Conservation (phyloP, 1,139 yeast species). For the Torulaspora pretoriensis region DNA sequence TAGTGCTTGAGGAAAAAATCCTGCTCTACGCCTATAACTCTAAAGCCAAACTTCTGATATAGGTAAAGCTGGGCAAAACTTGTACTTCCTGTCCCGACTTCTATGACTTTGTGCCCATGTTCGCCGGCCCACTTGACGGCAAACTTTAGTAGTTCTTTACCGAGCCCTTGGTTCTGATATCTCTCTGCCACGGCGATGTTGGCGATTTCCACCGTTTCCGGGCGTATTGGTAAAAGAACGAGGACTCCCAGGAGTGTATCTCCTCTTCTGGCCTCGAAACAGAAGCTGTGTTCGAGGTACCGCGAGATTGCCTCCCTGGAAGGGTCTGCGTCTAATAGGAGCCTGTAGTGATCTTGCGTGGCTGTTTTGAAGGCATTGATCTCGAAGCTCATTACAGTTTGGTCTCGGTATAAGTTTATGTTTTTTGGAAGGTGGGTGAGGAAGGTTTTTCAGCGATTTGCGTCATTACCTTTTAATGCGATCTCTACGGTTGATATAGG, state of each 20-base stretch:
- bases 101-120: not conserved
- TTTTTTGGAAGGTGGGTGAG: too few relatives aligned
- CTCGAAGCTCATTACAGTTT: not conserved
- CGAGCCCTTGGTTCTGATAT: conserved; percentile 1
- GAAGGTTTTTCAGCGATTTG: too few relatives aligned
- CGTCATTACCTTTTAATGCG: not conserved
- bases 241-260: conserved; percentile 1
- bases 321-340: conserved; percentile 4
- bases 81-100: conserved; percentile 4
- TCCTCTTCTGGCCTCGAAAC: conserved; percentile 4
- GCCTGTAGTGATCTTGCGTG: conserved; percentile 2
- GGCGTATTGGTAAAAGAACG: conserved; percentile 3
- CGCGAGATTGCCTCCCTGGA: conserved; percentile 1
- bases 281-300: conserved; percentile 4
- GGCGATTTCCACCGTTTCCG: conserved; percentile 3
- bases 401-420: not conserved
- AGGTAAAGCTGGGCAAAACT: conserved; percentile 5
- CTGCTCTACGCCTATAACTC: conserved; percentile 2
- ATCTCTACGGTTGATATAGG: not conserved
- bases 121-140: conserved; percentile 3
- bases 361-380: not conserved
- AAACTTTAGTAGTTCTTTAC: not conserved
- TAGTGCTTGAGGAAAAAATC: conserved; percentile 3
- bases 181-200: conserved; percentile 2
- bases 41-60: conserved; percentile 3